Evolutionary conservation across 768 basidiomycete genomes (phyloP), one percentile per base, ranked within the genome.

Genomic region (Tulasnella sp.): DNA sequence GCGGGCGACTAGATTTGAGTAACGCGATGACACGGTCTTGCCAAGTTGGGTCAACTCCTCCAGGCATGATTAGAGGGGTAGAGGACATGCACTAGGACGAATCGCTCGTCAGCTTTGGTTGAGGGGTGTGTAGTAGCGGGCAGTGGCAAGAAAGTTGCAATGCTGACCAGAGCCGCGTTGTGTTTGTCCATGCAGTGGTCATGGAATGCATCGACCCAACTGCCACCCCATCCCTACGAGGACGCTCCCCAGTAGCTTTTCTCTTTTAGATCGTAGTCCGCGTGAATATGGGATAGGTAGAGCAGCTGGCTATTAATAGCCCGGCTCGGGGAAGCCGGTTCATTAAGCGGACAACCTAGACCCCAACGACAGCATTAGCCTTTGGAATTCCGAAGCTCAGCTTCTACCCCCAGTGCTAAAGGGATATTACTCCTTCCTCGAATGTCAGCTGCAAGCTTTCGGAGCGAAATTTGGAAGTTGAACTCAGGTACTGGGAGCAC

Each of bases 1-100:
- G 46, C 18, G 80, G 79, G 8, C 81, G 81, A 56, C 81, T 82
- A 31, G 80, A 75, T 62, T 44, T 44, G 27, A 81, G 76, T 24
- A 77, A 40, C 27, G 76, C 62, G 40, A 71, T 44, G 31, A 71
- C 8, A 36, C 76, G 76, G 31, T 77, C 48, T 71, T n/a, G 39
- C 34, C 48, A 39, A 36, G 76, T 42, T 34, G 76, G 76, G 56
- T 71, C 62, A 42, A 75, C 5, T 44, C 44, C 46, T 75, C 52
- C 40, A 48, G 39, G 44, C 75, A 75, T 75, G 34, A 68, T 68
- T 19, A 68, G 34, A 68, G 62, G 62, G 12, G 24, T n/a, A 68
- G 62, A 68, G 62, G 62, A 68, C 62, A 68, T 68, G 12, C 9
- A 31, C 27, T 1, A 68, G 62, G 34, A 34, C 62, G 31, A 68